Evolutionary conservation across 148 eudicot species (phyloP), one percentile per base, ranked within the genome.

Genomic region (Amaranthus cruentus): DNA sequence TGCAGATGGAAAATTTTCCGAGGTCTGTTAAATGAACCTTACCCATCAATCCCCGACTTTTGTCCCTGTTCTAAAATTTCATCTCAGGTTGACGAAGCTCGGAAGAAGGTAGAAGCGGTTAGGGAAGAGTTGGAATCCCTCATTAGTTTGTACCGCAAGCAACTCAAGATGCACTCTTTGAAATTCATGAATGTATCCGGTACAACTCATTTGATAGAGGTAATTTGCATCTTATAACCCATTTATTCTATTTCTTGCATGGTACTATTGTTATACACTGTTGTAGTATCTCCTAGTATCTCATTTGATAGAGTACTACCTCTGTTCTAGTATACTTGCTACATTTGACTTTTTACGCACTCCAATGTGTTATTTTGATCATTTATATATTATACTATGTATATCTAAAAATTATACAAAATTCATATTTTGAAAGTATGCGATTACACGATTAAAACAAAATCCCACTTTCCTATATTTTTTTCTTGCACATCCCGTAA

Each of bases 171-270:
- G 81, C 80, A 71, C 21, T 85, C 79, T 42, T 84, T 94, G 84
- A 87, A 88, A 58, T 94, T 80, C 83, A 77, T 70, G 77, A 88
- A 80, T 69, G 93, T 94, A 49, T 69, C 96, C 65, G 98, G 96
- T 47, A 81, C 84, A n/a, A 88, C 93, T 52, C 91, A 94, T 81
- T 81, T 94, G 83, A 89, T 94, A 71, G 98, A 94, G 98, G 98
- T 94, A 83, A 53, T 72, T 62, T 43, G 9, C 14, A 60, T 76
- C 9, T 6, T 55, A 51, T 44, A n/a, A 69, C 44, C 47, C 42
- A 42, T 72, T 50, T 6, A 9, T 66, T 38, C 56, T 5, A 47
- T 49, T 52, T 48, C 13, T 3, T 48, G 21, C 54, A n/a, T 8
- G 47, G 12, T 49, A 3, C 38, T 6, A 5, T n/a, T 10, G 51